A percentile compares a stretch with the other conserved stretches of the same genome.
These are phyloP conservation scores for Geranomyces variabilis DNA, from an alignment of 192 early-diverging fungal species.

Conservation along the genomic window DNA sequence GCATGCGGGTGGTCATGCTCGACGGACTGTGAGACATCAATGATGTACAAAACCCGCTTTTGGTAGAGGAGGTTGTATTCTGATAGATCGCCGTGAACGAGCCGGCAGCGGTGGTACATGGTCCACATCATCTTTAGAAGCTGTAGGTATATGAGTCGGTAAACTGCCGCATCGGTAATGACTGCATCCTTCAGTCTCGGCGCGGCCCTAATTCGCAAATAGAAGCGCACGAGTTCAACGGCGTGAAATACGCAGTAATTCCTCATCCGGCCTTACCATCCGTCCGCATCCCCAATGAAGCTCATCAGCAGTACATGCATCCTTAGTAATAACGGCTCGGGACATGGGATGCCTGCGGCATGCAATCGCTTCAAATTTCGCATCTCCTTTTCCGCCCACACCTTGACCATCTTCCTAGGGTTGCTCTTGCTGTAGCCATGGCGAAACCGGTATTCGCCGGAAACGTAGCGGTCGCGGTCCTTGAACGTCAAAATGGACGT, in stretches of 20 bases:
- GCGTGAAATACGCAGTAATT: not conserved
- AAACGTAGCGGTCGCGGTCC: slow-evolving; percentile 96
- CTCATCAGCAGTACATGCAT: slow-evolving; percentile 97
- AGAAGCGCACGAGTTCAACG: not conserved
- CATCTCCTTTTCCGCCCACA: slow-evolving; percentile 99
- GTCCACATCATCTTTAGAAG: slow-evolving; percentile 84
- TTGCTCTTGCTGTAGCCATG: slow-evolving; percentile 93
- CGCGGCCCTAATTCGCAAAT: slow-evolving; percentile 62
- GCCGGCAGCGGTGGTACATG: slow-evolving; percentile 87
- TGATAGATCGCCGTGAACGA: slow-evolving; percentile 98
- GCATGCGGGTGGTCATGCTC: slow-evolving; percentile 98
- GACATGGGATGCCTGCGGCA: slow-evolving; percentile 83
- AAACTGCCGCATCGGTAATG: slow-evolving; percentile 69
- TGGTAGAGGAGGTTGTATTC: slow-evolving; percentile 97
- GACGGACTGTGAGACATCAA: slow-evolving; percentile 98
- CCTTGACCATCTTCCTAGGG: slow-evolving; percentile 96
- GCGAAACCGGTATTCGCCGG: slow-evolving; percentile 92
- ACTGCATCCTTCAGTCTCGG: slow-evolving; percentile 92
- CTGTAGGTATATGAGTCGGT: slow-evolving; percentile 79
- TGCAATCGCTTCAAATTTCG: slow-evolving; percentile 92
- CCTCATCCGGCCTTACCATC: slow-evolving; percentile 59
- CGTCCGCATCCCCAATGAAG: slow-evolving; percentile 87
- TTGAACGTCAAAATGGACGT: slow-evolving; percentile 98
- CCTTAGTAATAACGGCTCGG: slow-evolving; percentile 81
- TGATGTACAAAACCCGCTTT: slow-evolving; percentile 80